Base-by-base conservation (phyloP, 2,329 filamentous ascomycete species). In the Pseudocercospora musae region DNA sequence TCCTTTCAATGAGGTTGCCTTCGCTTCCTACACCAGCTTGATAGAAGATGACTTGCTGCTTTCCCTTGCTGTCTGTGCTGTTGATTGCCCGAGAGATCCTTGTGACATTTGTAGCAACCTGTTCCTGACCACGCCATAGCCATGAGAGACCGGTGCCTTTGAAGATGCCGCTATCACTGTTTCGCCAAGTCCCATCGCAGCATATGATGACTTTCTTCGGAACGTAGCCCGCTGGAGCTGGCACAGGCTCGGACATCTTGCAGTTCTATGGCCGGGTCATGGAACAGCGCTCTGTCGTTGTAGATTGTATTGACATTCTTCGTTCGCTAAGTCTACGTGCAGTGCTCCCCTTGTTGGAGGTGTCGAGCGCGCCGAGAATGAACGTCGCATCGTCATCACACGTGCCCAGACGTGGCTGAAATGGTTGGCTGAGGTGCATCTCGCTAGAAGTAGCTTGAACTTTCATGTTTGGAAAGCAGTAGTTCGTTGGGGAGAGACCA, bases 11-110 rank as follows among this genome's bases (percentile, higher is more conserved):
- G 0, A 74, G 52, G 13, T 73, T 72, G n/a, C 73, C 64, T 13
- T 72, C 72, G 20, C 72, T 75, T 7, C 75, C 74, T 0, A 77
- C 59, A 1, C 74, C 74, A 40, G 71, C 70, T 62, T 76, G 74
- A 55, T 76, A 77, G 62, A 73, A 75, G 8, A 74, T 71, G 42
- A 77, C 72, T 46, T 77, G 75, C 40, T 73, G 68, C 50, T 71
- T 68, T n/a, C 73, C 66, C 33, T 68, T 54, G 42, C 70, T 66
- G 50, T 75, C 73, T 29, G 70, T 69, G n/a, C 63, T 58, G 33
- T 66, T 67, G 59, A 76, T 72, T 2, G 74, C 74, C 60, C 74
- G 67, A 4, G 72, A 68, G 13, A 77, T 69, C 8, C 72, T 67
- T 5, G 74, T 76, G 5, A 76, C 71, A 54, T 76, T 76, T 10